These are phyloP conservation scores for Sporisorium iseilematis-ciliati DNA, from an alignment of 1,284 basidiomycete genomes.

Conservation along the genomic window DNA sequence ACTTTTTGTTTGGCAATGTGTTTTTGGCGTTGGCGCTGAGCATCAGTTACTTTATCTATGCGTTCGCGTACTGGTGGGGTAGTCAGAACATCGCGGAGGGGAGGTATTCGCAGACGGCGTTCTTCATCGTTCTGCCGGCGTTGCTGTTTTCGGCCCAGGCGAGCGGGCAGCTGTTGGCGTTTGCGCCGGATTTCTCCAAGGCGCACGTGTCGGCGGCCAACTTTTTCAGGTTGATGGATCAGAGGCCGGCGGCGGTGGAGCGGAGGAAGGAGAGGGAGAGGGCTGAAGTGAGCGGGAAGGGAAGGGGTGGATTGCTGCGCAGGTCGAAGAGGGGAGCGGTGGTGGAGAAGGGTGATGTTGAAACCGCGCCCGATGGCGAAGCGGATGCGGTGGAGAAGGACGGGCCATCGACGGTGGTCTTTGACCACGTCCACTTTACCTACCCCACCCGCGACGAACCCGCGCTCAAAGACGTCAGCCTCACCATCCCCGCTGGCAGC, in stretches of 20 bases:
- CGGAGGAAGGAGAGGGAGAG: conserved; percentile 58
- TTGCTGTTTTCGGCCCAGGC: conserved; percentile 64
- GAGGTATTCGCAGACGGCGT: conserved; percentile 56
- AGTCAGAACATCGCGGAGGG: conserved; percentile 59
- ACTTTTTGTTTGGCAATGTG: conserved; percentile 56
- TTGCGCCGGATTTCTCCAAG: conserved; percentile 60
- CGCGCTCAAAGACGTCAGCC: conserved; percentile 53
- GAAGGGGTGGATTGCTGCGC: neutral
- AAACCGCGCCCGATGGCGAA: conserved; percentile 80
- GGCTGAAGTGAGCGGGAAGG: conserved; percentile 49
- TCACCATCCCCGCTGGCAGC: conserved; percentile 53
- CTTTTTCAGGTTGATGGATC: conserved; percentile 58
- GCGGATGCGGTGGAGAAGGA: conserved; percentile 23
- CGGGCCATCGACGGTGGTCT: conserved; percentile 23
- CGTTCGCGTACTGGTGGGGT: conserved; percentile 66
- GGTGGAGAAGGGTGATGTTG: conserved; percentile 89
- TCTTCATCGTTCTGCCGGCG: conserved; percentile 63
- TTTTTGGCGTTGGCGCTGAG: conserved; percentile 59
- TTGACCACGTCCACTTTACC: conserved; percentile 43
- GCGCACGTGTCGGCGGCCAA: conserved; percentile 60
- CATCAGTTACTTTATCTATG: conserved; percentile 64
- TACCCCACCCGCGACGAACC: conserved; percentile 46
- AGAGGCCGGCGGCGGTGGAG: conserved; percentile 79
- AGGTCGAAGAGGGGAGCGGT: conserved; percentile 73
- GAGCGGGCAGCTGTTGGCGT: conserved; percentile 62